Conservation (phyloP, 108 stramenopile genomes). For the Cyclotella kingstonii region DNA sequence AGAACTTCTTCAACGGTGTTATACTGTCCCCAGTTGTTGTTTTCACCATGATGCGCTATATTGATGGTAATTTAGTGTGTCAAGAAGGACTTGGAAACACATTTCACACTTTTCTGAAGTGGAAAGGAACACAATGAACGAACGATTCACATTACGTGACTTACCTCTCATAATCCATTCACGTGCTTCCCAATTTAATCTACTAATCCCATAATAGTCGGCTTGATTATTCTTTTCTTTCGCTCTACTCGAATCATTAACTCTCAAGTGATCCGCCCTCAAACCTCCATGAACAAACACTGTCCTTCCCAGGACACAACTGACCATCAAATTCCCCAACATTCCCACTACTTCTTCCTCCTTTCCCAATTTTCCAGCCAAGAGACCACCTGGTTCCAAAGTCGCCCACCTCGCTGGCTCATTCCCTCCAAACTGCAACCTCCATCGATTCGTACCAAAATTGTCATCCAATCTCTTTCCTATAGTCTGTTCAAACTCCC, state of each 20-base stretch:
- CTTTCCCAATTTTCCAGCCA: slow-evolving; percentile 7
- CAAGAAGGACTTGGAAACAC: not conserved
- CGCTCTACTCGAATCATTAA: not conserved
- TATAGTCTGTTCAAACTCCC: slow-evolving; percentile 53
- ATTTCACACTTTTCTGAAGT: no score
- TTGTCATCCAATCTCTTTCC: slow-evolving; percentile 30
- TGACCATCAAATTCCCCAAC: slow-evolving; percentile 70
- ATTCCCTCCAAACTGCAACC: slow-evolving; percentile 69
- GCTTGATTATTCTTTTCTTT: not conserved
- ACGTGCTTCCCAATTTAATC: slow-evolving; percentile 58
- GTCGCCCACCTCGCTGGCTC: slow-evolving; percentile 70
- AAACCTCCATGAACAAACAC: slow-evolving; percentile 83
- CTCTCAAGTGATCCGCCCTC: slow-evolving; percentile 53
- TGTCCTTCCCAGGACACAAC: slow-evolving; percentile 61
- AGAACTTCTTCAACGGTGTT: slow-evolving; percentile 53
- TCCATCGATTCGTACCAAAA: slow-evolving; percentile 52
- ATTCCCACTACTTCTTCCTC: not conserved
- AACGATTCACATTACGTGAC: not conserved
- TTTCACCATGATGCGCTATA: slow-evolving; percentile 32
- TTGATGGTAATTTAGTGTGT: no score
- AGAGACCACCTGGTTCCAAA: slow-evolving; percentile 70
- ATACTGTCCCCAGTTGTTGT: slow-evolving; percentile 51
- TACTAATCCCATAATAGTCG: slow-evolving; percentile 48
- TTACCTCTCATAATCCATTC: slow-evolving; percentile 49
- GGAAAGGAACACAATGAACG: no score